Percentiles rank a stretch among this genome's conserved stretches.
Evolutionary conservation across 768 basidiomycete species (phyloP).

Genomic region (Phaeotremella fagi): DNA sequence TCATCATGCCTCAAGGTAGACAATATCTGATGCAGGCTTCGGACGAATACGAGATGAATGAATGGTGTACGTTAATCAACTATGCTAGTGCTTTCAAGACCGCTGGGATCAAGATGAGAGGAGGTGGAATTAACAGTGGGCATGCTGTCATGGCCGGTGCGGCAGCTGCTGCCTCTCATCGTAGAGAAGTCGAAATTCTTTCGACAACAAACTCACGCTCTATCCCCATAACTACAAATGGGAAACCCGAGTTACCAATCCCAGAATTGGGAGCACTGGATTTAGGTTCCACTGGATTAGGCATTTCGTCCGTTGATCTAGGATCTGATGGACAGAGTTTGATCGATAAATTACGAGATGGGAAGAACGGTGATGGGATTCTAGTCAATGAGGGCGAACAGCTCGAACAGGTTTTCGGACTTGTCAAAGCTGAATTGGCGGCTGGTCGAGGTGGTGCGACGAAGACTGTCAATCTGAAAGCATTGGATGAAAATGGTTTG

Average conservation of each 20-base stretch:
- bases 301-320: not conserved
- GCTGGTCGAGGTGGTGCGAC: slow-evolving; percentile 50
- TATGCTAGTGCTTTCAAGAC: slow-evolving; percentile 91
- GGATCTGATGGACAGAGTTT: slow-evolving; percentile 1
- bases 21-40: slow-evolving; percentile 74
- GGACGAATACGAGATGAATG: slow-evolving; percentile 68
- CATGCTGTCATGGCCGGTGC: slow-evolving; percentile 74
- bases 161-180: slow-evolving; percentile 78
- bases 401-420: slow-evolving; percentile 68
- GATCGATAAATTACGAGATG: not conserved
- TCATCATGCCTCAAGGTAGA: slow-evolving; percentile 69
- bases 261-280: too few species aligned
- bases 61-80: slow-evolving; percentile 89
- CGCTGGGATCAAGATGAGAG: slow-evolving; percentile 72
- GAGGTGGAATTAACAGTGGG: slow-evolving; percentile 62
- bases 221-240: not conserved
- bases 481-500: not conserved
- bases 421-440: slow-evolving; percentile 78
- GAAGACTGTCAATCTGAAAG: not conserved
- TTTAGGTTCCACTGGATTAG: not conserved
- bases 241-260: too few species aligned
- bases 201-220: not conserved
- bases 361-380: slow-evolving; percentile 1
- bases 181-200: slow-evolving; percentile 50
- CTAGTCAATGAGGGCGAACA: slow-evolving; percentile 37